These are phyloP conservation scores for Gonium pectorale DNA, from an alignment of 139 green algal species.

Conservation along the genomic window DNA sequence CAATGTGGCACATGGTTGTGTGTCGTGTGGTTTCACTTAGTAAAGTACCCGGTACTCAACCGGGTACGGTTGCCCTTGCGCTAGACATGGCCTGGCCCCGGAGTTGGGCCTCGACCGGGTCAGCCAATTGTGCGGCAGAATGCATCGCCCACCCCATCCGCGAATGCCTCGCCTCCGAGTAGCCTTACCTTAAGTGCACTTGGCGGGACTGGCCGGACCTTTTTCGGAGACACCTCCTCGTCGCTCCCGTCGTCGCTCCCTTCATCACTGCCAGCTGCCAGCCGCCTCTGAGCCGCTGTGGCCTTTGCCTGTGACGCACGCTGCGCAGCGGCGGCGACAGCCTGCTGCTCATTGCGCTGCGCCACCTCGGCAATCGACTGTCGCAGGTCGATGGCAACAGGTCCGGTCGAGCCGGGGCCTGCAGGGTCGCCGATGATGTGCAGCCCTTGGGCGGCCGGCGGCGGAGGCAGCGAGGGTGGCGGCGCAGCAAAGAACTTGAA, in stretches of 20 bases:
- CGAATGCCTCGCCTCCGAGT: no score
- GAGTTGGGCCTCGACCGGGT: background rate
- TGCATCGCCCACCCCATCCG: no score
- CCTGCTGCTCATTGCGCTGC: background rate
- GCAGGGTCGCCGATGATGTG: background rate
- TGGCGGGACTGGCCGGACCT: background rate
- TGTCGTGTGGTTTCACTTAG: no score
- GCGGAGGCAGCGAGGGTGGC: background rate
- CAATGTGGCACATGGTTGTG: no score
- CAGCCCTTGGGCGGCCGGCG: background rate
- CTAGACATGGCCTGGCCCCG: background rate
- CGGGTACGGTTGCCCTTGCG: background rate
- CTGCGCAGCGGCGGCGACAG: background rate
- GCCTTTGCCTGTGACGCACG: constrained; percentile 16
- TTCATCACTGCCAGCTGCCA: background rate
- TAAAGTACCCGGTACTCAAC: no score
- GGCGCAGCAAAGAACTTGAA: constrained; percentile 42
- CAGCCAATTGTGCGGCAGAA: no score
- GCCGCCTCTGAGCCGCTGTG: background rate
- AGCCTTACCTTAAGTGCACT: no score
- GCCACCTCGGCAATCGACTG: constrained; percentile 10
- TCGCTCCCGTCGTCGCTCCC: background rate
- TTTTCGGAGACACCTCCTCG: background rate
- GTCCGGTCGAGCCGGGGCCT: background rate
- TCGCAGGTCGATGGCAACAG: constrained; percentile 26